phyloP scores from a whole-genome alignment of 495 filamentous ascomycete species.

The Hypoxylon intermedium region DNA sequence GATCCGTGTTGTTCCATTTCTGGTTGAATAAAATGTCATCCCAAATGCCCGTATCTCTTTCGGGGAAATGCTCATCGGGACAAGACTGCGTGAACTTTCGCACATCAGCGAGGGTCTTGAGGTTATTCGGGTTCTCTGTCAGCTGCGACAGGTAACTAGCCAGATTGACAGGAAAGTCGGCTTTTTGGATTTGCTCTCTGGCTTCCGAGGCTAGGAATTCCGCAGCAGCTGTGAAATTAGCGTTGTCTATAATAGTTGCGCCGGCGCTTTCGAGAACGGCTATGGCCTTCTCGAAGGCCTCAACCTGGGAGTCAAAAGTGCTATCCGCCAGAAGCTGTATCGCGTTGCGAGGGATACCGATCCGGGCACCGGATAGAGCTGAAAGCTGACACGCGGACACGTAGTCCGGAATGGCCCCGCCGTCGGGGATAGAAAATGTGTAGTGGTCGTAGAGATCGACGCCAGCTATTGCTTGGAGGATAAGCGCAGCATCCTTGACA shows the following conservation, averaged over 20 bases:
- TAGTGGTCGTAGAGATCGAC: slow-evolving; percentile 52
- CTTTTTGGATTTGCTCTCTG: slow-evolving; percentile 44
- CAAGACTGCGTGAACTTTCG: slow-evolving; percentile 40
- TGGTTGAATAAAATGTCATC: slow-evolving; percentile 39
- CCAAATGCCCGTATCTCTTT: slow-evolving; percentile 46
- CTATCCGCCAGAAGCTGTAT: slow-evolving; percentile 35
- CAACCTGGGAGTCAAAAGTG: neutral
- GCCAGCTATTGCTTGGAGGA: slow-evolving; percentile 47
- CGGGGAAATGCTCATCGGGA: slow-evolving; percentile 44
- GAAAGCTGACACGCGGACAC: slow-evolving; percentile 44
- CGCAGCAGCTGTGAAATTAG: slow-evolving; percentile 41
- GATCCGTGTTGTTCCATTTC: slow-evolving; percentile 48
- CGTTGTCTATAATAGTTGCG: slow-evolving; percentile 47
- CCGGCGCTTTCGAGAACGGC: slow-evolving; percentile 45
- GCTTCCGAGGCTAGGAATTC: slow-evolving; percentile 13
- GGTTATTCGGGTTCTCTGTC: slow-evolving; percentile 51
- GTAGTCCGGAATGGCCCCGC: slow-evolving; percentile 50
- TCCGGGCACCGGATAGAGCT: slow-evolving; percentile 43
- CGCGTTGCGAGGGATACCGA: slow-evolving; percentile 54
- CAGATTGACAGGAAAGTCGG: slow-evolving; percentile 52
- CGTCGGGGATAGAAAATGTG: slow-evolving; percentile 48
- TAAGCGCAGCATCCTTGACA: slow-evolving; percentile 47
- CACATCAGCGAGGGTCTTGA: slow-evolving; percentile 44
- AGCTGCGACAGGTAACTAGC: slow-evolving; percentile 54
- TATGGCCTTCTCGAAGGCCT: slow-evolving; percentile 47